These are phyloP conservation scores for Alternaria metachromatica DNA, from an alignment of 2,329 filamentous ascomycete species.

Conservation along the genomic window DNA sequence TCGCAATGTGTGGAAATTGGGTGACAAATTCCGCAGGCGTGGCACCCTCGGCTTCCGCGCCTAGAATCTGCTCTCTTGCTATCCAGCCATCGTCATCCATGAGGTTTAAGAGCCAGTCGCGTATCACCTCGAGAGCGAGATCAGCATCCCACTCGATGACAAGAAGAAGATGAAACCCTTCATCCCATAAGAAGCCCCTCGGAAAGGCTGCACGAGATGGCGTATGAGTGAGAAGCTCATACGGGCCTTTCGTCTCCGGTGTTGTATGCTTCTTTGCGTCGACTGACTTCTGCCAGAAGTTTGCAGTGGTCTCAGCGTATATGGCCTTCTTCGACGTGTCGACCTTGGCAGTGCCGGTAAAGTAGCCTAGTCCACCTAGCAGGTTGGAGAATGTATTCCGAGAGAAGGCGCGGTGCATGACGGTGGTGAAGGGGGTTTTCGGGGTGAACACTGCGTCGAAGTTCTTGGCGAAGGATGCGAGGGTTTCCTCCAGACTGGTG, in stretches of 20 bases:
- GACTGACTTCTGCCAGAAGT: conserved; percentile 90
- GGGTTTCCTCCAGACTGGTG: conserved; percentile 68
- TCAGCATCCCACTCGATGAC: conserved; percentile 93
- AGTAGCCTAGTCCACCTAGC: conserved; percentile 90
- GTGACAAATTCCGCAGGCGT: conserved; percentile 88
- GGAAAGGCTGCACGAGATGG: conserved; percentile 94
- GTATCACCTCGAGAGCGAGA: conserved; percentile 81
- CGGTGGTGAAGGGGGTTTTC: conserved; percentile 74
- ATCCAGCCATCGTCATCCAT: conserved; percentile 99
- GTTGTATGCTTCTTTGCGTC: conserved; percentile 73
- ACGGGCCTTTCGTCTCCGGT: conserved; percentile 76
- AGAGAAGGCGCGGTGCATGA: conserved; percentile 76
- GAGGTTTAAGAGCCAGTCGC: conserved; percentile 83
- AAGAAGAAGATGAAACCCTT: conserved; percentile 90
- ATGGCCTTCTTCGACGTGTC: conserved; percentile 86
- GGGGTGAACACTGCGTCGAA: conserved; percentile 75
- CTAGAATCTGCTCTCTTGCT: conserved; percentile 89
- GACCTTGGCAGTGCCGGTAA: conserved; percentile 82
- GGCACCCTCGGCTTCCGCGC: conserved; percentile 85
- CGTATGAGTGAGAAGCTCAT: conserved; percentile 85
- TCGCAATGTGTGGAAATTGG: conserved; percentile 95
- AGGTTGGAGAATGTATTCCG: conserved; percentile 91
- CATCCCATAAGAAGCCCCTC: conserved; percentile 94
- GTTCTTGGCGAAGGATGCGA: conserved; percentile 71
- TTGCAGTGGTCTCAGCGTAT: conserved; percentile 90